Conservation (phyloP, 1,139 yeast species). For the Kluyveromyces marxianus region DNA sequence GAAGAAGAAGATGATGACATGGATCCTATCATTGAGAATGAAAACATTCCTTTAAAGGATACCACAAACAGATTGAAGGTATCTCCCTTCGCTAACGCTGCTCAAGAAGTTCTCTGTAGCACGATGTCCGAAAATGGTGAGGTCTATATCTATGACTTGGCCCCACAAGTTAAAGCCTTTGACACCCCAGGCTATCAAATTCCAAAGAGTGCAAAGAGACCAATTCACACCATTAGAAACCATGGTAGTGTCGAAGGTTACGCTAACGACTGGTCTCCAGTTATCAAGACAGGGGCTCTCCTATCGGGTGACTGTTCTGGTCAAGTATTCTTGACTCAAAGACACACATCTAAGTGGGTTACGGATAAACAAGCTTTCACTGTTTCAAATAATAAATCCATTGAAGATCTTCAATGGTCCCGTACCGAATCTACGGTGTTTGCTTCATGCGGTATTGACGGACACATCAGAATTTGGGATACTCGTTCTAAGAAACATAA, state of each 20-base stretch:
- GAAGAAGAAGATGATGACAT: conserved; percentile 62
- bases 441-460: conserved; percentile 90
- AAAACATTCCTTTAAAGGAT: conserved; percentile 63
- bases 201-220: conserved; percentile 71
- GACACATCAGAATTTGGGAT: conserved; percentile 92
- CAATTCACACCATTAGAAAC: conserved; percentile 71
- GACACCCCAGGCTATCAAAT: conserved; percentile 81
- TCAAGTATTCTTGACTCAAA: conserved; percentile 65
- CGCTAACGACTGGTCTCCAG: conserved; percentile 95
- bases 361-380: conserved; percentile 83
- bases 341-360: conserved; percentile 74
- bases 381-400: conserved; percentile 54
- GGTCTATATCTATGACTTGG: conserved; percentile 73
- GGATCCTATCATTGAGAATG: conserved; percentile 86
- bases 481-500: conserved; percentile 86
- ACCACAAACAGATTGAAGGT: conserved; percentile 89
- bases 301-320: conserved; percentile 89
- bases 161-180: conserved; percentile 73
- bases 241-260: conserved; percentile 98
- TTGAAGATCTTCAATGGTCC: conserved; percentile 97
- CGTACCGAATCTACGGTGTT: conserved; percentile 86
- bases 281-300: conserved; percentile 69
- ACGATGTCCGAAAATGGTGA: conserved; percentile 89
- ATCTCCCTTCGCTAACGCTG: conserved; percentile 56
- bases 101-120: conserved; percentile 70